Evolutionary conservation across 2,329 filamentous ascomycete genomes (phyloP), one percentile per base, ranked within the genome.

Genomic region (Leptosphaerulina australis): DNA sequence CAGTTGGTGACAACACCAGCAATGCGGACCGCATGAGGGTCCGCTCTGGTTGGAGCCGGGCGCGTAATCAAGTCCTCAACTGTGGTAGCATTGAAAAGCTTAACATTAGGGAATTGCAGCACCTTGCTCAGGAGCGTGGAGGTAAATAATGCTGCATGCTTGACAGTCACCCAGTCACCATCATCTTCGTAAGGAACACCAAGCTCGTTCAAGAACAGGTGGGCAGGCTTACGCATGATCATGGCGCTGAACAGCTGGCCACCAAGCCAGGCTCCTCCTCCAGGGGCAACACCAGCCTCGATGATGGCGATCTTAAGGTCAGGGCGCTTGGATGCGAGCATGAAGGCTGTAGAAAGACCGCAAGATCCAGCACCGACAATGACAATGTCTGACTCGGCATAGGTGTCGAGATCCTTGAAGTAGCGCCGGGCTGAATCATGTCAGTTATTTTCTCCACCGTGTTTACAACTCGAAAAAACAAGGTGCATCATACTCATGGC

Each of bases 1-100:
- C 91, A 97, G 82, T 97, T 97, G 67, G 90, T 95, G 46, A 97
- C 92, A 1, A 96, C 91, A 65, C 91, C 91, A 7, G 90, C 88
- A 59, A 96, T 86, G 56, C 88, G 85, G 33, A 95, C 76, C 8
- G 78, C 77, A 15, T 79, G 77, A 29, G 74, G 77, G 31, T 74
- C 70, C 36, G 76, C 74, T 10, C 56, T 20, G 1, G 66, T 69
- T 3, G 69, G 69, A 26, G 66, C 63, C 4, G 83, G 83, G 34
- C 91, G 88, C 15, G 91, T 96, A 75, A 97, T 93, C 56, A 97
- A 80, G 68, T 97, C 91, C 77, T 97, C 92, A 33, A 97, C 91
- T 15, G 88, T 83, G 26, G 92, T 96, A 28, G 91, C 91, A 72
- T 97, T 97, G 85, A 96, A 97, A 56, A 97, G 85, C 83, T 97